Evolutionary conservation across 202 grass and related monocot genomes (phyloP).

Genomic region (Bolboschoenoplectus hybrid): DNA sequence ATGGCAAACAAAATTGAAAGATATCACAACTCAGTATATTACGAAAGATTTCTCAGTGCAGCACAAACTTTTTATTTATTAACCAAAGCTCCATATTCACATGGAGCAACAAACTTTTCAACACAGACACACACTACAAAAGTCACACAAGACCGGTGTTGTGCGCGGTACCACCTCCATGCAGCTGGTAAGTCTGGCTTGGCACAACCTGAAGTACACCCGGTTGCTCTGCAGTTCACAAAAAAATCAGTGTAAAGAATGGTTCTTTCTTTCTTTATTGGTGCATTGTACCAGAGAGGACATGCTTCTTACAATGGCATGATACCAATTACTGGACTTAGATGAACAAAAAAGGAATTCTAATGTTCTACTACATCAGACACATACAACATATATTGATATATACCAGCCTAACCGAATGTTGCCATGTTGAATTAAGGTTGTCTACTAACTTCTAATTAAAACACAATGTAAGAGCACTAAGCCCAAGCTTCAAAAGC

Average conservation of each 20-base stretch:
- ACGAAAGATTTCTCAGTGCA: constrained; percentile 10
- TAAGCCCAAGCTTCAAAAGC: neutral
- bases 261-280: neutral
- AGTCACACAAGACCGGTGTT: constrained; percentile 9
- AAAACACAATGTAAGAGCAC: neutral
- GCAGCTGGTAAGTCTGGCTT: constrained; percentile 64
- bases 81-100: constrained; percentile 22
- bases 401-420: neutral
- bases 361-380: neutral
- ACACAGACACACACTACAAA: constrained; percentile 3
- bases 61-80: constrained; percentile 13
- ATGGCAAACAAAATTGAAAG: neutral
- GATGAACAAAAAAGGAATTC: neutral
- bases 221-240: constrained; percentile 60
- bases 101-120: constrained; percentile 11
- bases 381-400: neutral
- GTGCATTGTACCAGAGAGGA: neutral
- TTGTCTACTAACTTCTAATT: constrained; percentile 3
- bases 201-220: constrained; percentile 68
- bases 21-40: neutral
- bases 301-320: neutral
- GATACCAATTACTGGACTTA: neutral
- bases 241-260: neutral
- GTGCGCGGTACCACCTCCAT: constrained; percentile 43
- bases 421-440: neutral